These are phyloP conservation scores for Scleroderma citrinum DNA, from an alignment of 768 basidiomycete genomes.

Conservation along the genomic window DNA sequence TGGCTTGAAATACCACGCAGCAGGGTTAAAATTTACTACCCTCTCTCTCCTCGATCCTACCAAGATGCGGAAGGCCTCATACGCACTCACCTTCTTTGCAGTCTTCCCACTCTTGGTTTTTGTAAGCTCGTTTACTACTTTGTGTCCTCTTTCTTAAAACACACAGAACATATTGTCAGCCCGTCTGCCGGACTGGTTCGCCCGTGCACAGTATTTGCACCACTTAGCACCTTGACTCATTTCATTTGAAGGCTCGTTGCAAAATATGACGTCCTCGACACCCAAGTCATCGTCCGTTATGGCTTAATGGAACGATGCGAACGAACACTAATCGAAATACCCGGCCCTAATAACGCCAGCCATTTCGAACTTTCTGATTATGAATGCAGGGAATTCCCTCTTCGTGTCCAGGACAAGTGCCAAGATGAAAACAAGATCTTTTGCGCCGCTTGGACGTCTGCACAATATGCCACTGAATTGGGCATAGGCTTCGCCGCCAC, in stretches of 20 bases:
- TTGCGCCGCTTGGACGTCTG: conserved; percentile 68
- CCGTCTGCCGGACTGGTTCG: conserved; percentile 60
- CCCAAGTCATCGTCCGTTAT: conserved; percentile 46
- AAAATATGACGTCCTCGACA: conserved; percentile 39
- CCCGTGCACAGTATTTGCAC: conserved; percentile 16
- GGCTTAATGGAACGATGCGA: conserved; percentile 59
- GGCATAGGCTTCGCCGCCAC: conserved; percentile 58
- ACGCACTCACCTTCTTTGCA: conserved; percentile 56
- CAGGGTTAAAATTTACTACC: not conserved
- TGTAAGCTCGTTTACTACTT: conserved; percentile 32
- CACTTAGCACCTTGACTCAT: conserved; percentile 17
- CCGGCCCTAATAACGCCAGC: conserved; percentile 37
- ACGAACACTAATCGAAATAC: conserved; percentile 42
- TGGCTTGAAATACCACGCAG: not conserved
- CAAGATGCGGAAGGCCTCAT: conserved; percentile 64
- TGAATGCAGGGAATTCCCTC: conserved; percentile 63
- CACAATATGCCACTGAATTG: conserved; percentile 59
- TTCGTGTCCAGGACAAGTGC: conserved; percentile 40
- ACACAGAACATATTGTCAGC: conserved; percentile 53
- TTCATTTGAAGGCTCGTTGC: conserved; percentile 36
- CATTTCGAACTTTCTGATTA: conserved; percentile 47
- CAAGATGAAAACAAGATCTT: conserved; percentile 50
- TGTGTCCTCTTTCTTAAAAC: not conserved
- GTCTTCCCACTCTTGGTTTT: conserved; percentile 45
- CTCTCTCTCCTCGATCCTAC: not conserved